Evolutionary conservation across 345 rosid species (phyloP).

Genomic region (rapeseed (Brassica napus)): Da-Ae NC_063450.1:49506501-49507000

Average conservation of each 20-base stretch:
- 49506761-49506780: neutral
- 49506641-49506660: neutral
- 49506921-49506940: neutral
- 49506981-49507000: constrained; percentile 37
- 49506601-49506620: neutral
- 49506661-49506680: neutral
- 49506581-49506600: neutral
- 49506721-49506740: neutral
- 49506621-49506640: neutral
- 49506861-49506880: neutral
- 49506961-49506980: constrained; percentile 20
- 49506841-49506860: neutral
- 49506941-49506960: constrained; percentile 11
- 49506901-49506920: neutral
- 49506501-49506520: neutral
- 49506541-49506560: too few species aligned
- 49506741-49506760: neutral
- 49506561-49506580: too few species aligned
- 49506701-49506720: neutral
- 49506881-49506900: neutral
- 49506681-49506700: neutral
- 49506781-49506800: neutral
- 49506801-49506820: neutral
- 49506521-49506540: neutral
- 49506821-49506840: neutral